Percentiles rank a stretch among this genome's conserved stretches.
These are phyloP conservation scores for Akebia trifoliata DNA, from an alignment of 164 flowering plant species.

Conservation along the genomic window DNA sequence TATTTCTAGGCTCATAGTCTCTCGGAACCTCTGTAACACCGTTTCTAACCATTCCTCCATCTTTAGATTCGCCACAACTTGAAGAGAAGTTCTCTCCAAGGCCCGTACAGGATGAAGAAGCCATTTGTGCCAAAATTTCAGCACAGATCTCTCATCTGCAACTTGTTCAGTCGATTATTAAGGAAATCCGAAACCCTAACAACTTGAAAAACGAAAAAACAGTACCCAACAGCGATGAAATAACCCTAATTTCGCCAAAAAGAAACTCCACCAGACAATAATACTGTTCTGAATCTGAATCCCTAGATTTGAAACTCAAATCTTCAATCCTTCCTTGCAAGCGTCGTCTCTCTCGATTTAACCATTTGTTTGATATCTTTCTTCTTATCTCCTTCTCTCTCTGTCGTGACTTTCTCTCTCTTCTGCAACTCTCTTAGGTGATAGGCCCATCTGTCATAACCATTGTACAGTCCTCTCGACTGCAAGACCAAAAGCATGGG, in stretches of 20 bases:
- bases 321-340: background rate
- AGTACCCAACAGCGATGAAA: too few species aligned
- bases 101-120: slow-evolving; percentile 13
- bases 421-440: slow-evolving; percentile 7
- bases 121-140: slow-evolving; percentile 23
- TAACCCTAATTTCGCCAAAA: background rate
- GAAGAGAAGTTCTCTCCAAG: slow-evolving; percentile 29
- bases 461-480: slow-evolving; percentile 5
- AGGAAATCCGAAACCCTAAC: background rate
- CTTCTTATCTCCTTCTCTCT: background rate
- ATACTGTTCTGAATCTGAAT: background rate
- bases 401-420: slow-evolving; percentile 6
- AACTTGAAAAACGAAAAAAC: background rate
- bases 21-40: slow-evolving; percentile 22
- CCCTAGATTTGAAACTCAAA: slow-evolving; percentile 4
- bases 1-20: slow-evolving; percentile 17
- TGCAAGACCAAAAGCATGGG: slow-evolving; percentile 6
- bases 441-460: slow-evolving; percentile 1
- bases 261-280: background rate
- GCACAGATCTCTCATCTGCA: slow-evolving; percentile 41
- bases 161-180: background rate
- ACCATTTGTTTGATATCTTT: slow-evolving; percentile 7
- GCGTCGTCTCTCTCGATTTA: background rate
- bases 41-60: slow-evolving; percentile 12
- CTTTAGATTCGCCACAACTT: slow-evolving; percentile 24